These are phyloP conservation scores for Jatropha podagrica DNA, from an alignment of 441 rosid genomes.

Conservation along the genomic window DNA sequence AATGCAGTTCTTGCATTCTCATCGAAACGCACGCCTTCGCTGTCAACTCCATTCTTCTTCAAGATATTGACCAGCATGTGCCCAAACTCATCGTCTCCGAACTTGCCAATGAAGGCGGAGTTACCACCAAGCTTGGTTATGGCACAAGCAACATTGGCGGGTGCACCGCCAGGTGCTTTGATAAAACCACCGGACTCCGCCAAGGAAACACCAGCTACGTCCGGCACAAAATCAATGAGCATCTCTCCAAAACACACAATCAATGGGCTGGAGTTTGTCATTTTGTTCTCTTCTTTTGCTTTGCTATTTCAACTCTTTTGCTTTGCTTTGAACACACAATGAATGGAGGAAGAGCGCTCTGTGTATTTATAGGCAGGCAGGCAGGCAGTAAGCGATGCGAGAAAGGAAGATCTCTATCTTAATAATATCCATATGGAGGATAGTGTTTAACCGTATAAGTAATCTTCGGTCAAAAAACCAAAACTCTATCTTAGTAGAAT, in stretches of 20 bases:
- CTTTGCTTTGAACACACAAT: no score
- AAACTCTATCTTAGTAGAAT: no score
- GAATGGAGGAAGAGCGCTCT: no score
- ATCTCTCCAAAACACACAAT: conserved; percentile 70
- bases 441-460: no score
- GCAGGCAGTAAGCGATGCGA: no score
- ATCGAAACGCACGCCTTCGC: conserved; percentile 59
- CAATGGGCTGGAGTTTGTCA: conserved; percentile 31
- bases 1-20: conserved; percentile 62
- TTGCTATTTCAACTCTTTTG: no score
- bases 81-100: conserved; percentile 83
- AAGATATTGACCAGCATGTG: conserved; percentile 63
- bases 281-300: conserved; percentile 7
- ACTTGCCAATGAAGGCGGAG: conserved; percentile 74
- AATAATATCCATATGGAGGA: no score
- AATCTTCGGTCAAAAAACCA: no score
- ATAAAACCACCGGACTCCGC: conserved; percentile 64
- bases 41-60: conserved; percentile 57
- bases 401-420: no score
- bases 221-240: conserved; percentile 78
- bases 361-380: no score
- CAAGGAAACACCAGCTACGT: conserved; percentile 57
- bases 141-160: conserved; percentile 87
- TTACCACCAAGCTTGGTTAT: conserved; percentile 65
- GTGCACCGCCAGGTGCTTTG: conserved; percentile 84